phyloP scores from a whole-genome alignment of 768 basidiomycete species.

The Russula lepida region DNA sequence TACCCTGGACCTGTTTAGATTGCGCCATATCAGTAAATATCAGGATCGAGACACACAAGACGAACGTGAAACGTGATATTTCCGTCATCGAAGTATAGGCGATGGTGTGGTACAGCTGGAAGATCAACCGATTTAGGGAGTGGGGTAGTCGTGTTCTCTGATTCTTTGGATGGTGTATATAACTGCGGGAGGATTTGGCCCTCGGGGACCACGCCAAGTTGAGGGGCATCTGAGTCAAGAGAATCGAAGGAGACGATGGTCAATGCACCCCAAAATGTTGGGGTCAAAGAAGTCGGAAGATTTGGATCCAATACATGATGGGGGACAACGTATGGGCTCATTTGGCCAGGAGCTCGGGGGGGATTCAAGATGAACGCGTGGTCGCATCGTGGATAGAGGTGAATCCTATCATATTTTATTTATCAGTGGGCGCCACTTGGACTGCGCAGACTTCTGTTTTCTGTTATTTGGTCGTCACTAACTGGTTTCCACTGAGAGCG shows the following conservation, averaged over 20 bases:
- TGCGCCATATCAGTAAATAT: background rate
- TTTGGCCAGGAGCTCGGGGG: background rate
- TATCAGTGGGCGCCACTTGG: background rate
- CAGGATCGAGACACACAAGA: background rate
- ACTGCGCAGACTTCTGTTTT: background rate
- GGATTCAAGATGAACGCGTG: background rate
- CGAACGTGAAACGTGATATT: conserved; percentile 10
- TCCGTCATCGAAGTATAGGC: conserved; percentile 13
- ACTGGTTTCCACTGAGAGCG: too few species aligned
- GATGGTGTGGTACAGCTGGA: background rate
- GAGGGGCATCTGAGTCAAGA: background rate
- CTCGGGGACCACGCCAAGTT: background rate
- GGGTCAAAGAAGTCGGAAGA: background rate
- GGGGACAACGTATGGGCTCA: background rate
- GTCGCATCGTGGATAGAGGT: background rate
- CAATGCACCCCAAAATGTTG: background rate
- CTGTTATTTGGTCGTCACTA: background rate
- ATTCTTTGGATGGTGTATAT: background rate
- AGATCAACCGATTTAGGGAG: background rate
- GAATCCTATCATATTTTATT: background rate
- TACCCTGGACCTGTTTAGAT: conserved; percentile 2
- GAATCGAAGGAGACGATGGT: conserved; percentile 3
- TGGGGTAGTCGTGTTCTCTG: background rate
- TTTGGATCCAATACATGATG: background rate
- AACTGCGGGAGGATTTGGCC: background rate